Evolutionary conservation across 257 asterid genomes (phyloP).

Genomic region (Galeopsis tetrahit): DNA sequence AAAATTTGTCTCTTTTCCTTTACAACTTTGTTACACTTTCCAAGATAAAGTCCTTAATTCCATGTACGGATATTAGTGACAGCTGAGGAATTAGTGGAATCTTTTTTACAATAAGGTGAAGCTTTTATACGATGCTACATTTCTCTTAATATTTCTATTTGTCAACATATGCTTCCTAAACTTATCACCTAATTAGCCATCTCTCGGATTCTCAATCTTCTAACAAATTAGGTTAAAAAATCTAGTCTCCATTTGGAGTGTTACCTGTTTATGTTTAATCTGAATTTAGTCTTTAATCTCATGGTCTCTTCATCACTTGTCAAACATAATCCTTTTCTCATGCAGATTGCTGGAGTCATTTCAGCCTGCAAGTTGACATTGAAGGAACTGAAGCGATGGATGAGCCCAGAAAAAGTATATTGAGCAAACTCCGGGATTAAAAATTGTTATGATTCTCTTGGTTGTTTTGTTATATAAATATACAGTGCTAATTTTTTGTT

Average conservation of each 20-base stretch:
- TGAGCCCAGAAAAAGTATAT: constrained; percentile 80
- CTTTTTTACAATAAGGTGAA: constrained; percentile 9
- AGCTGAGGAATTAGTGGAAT: neutral
- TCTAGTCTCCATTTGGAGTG: constrained; percentile 16
- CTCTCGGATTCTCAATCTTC: neutral
- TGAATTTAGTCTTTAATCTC: neutral
- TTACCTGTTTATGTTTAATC: neutral
- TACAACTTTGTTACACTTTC: neutral
- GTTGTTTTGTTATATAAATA: neutral
- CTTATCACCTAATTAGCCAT: constrained; percentile 17
- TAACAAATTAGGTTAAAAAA: neutral
- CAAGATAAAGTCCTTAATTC: neutral
- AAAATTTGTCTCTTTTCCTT: constrained; percentile 5
- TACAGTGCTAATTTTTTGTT: constrained; percentile 1
- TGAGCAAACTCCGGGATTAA: neutral
- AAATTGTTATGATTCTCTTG: neutral
- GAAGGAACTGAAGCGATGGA: constrained; percentile 71
- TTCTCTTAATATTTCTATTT: neutral
- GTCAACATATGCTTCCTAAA: neutral
- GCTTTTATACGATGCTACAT: constrained; percentile 13
- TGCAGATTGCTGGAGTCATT: constrained; percentile 55
- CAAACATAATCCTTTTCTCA: constrained; percentile 16
- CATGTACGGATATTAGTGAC: constrained; percentile 1
- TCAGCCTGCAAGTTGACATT: constrained; percentile 61
- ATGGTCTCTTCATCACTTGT: neutral